Conservation (phyloP, 2,329 filamentous ascomycete genomes). For the Penicillium sp. region DNA sequence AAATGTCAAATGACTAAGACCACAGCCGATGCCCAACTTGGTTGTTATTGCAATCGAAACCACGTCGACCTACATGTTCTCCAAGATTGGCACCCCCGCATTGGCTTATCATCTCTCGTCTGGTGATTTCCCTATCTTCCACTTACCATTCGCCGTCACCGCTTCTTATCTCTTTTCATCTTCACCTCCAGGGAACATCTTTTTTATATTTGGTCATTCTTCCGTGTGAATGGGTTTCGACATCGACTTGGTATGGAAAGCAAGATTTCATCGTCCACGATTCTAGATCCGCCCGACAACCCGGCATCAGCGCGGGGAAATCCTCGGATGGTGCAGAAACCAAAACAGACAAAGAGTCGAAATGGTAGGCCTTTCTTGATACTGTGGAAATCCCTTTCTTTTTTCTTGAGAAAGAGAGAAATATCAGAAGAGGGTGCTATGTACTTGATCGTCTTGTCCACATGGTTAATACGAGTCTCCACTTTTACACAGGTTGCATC, state of each 20-base stretch:
- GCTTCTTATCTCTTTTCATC: slow-evolving; percentile 11
- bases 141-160: slow-evolving; percentile 16
- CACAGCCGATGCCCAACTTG: background rate
- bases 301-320: slow-evolving; percentile 29
- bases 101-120: slow-evolving; percentile 17
- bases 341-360: slow-evolving; percentile 72
- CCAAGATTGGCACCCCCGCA: slow-evolving; percentile 19
- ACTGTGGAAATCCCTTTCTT: background rate
- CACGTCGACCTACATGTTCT: background rate
- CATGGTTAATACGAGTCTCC: slow-evolving; percentile 28
- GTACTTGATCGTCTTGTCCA: background rate
- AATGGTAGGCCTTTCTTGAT: slow-evolving; percentile 56
- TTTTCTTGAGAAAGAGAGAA: background rate
- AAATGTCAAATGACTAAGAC: background rate
- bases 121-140: slow-evolving; percentile 8
- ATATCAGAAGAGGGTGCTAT: slow-evolving; percentile 5
- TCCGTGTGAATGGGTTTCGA: slow-evolving; percentile 7
- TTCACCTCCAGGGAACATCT: too few species aligned
- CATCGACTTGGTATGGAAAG: slow-evolving; percentile 51
- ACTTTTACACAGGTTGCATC: slow-evolving; percentile 58
- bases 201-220: background rate
- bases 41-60: slow-evolving; percentile 1
- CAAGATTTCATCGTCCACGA: slow-evolving; percentile 58
- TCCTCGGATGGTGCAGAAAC: slow-evolving; percentile 48
- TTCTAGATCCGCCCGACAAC: slow-evolving; percentile 41